Evolutionary conservation across 306 rosid genomes (phyloP), one percentile per base, ranked within the genome.

Genomic region (Inga oerstediana): DNA sequence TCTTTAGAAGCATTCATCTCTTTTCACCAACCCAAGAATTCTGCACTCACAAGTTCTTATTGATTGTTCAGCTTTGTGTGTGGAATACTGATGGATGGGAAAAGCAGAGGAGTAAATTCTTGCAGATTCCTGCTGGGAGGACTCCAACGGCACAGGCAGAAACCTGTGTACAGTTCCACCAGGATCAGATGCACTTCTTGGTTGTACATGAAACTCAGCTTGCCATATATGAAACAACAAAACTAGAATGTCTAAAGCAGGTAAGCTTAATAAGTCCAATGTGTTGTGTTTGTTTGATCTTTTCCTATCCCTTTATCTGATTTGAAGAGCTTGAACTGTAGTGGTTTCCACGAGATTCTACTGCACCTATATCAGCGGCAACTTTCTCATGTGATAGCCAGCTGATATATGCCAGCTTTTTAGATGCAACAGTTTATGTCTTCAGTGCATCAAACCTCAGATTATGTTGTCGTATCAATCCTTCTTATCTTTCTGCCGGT

Each of bases 11-110:
- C 59, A 71, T 67, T 19, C 27, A 59, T 44, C 72, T 45, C 39
- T 76, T 79, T 67, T 51, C 27, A 59, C 75, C 61, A 17, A 45
- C 24, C 74, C 73, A 43, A 34, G 49, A 54, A 34, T 30, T 71
- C 41, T 37, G 11, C 75, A n/a, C 54, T 72, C 58, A 39, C 22
- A 49, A 71, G 19, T 44, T 49, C 68, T 45, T 54, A 70, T 81
- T 72, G 61, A 19, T 58, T 75, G 64, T 84, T 59, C 88, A 95
- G 99, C 81, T 95, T 72, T 95, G 94, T 72, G 96, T 95, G 81
- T 95, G 99, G 99, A 92, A 81, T 78, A 92, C 92, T 52, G 98
- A 95, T 87, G 97, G 90, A 66, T 95, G 99, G 99, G 99, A 95
- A 87, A 95, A 93, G 86, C 99, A 93, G 91, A 93, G 86, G 86